Percentiles rank a stretch among this genome's conserved stretches.
Evolutionary conservation across 2,329 filamentous ascomycete species (phyloP).

Genomic region (Camptophora hylomeconis): DNA sequence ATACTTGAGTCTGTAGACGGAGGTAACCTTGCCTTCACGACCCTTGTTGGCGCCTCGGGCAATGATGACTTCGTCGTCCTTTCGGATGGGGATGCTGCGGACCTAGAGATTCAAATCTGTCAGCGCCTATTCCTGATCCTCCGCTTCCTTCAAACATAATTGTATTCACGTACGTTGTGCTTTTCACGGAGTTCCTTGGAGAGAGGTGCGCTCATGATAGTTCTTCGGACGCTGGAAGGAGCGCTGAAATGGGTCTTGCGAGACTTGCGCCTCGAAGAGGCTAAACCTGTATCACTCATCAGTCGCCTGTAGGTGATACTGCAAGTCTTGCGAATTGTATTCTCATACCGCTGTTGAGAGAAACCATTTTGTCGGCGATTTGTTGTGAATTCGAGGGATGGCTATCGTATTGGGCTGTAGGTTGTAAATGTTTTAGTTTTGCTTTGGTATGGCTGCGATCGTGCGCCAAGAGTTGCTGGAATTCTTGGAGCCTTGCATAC

Average conservation of each 20-base stretch:
- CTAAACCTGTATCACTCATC: conserved; percentile 24
- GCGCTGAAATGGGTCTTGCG: conserved; percentile 97
- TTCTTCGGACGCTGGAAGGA: conserved; percentile 83
- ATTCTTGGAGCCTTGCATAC: no score
- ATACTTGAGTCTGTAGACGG: conserved; percentile 97
- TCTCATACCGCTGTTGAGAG: no score
- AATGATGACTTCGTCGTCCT: conserved; percentile 90
- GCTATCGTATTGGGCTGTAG: no score
- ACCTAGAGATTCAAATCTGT: conserved; percentile 42
- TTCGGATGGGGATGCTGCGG: conserved; percentile 91
- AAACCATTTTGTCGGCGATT: no score
- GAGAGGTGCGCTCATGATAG: conserved; percentile 93
- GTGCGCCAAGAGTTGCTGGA: no score
- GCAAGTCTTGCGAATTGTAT: no score
- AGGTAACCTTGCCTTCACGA: conserved; percentile 94
- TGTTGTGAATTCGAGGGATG: no score
- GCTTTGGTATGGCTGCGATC: no score
- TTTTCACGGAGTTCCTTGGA: conserved; percentile 97
- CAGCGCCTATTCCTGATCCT: conserved; percentile 1
- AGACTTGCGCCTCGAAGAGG: conserved; percentile 91
- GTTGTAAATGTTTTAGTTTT: no score
- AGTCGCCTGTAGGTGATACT: no score
- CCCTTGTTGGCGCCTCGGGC: conserved; percentile 93
- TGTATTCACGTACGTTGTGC: conserved; percentile 66
- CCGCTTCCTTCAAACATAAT: conserved; percentile 1